Evolutionary conservation across 768 basidiomycete genomes (phyloP).

Genomic region (Infundibulicybe gibba): DNA sequence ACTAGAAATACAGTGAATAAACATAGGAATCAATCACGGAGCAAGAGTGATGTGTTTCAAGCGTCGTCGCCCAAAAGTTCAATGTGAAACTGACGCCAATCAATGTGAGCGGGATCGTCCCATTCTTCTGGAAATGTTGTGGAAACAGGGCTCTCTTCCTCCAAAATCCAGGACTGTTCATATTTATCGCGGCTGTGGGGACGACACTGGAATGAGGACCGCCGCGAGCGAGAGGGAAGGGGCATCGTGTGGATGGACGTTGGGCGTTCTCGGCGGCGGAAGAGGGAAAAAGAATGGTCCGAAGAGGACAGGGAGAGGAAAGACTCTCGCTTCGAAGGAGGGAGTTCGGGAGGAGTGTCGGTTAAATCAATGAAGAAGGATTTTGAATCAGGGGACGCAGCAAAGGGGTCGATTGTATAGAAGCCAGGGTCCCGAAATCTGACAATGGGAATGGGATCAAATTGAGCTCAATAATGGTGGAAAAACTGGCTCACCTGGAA

Average conservation of each 20-base stretch:
- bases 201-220: conserved; percentile 26
- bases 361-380: conserved; percentile 41
- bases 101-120: conserved; percentile 37
- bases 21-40: not conserved
- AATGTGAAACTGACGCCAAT: conserved; percentile 58
- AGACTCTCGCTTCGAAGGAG: conserved; percentile 29
- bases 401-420: conserved; percentile 34
- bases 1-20: not conserved
- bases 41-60: not conserved
- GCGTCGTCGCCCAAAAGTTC: conserved; percentile 33
- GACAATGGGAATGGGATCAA: conserved; percentile 1
- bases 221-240: conserved; percentile 21
- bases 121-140: conserved; percentile 14
- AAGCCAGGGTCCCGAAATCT: conserved; percentile 13
- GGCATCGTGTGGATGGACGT: conserved; percentile 27
- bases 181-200: conserved; percentile 22
- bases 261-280: conserved; percentile 20
- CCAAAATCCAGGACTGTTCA: conserved; percentile 34
- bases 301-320: conserved; percentile 38
- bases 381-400: conserved; percentile 34
- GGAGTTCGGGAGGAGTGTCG: conserved; percentile 14
- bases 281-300: conserved; percentile 16
- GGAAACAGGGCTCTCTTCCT: conserved; percentile 29
- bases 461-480: not conserved
- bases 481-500: conserved; percentile 7